Percentiles rank a stretch among this genome's conserved stretches.
phyloP scores from a whole-genome alignment of 805 yeast genomes.

The Ogataea kodamae region DNA sequence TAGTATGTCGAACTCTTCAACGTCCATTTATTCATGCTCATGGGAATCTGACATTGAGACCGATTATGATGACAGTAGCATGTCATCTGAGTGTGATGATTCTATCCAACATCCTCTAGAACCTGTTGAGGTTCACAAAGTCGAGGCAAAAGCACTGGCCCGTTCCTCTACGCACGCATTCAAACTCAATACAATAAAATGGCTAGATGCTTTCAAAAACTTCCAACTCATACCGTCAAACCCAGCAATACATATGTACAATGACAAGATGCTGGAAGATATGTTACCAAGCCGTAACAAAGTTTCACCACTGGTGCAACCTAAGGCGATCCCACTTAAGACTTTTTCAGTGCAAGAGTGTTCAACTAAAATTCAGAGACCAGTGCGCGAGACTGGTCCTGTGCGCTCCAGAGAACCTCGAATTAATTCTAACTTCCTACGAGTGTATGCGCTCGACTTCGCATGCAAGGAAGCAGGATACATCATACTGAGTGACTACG shows the following conservation, averaged over 20 bases:
- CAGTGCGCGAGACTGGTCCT: neutral
- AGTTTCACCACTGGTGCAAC: conserved; percentile 1
- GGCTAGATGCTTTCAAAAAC: conserved; percentile 12
- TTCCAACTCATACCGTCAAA: conserved; percentile 10
- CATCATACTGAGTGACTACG: conserved; percentile 33
- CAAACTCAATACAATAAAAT: conserved; percentile 8
- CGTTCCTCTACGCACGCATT: no score
- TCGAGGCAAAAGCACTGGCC: no score
- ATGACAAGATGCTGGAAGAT: conserved; percentile 19
- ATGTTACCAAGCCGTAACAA: conserved; percentile 12
- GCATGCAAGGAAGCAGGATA: conserved; percentile 36
- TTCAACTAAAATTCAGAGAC: conserved; percentile 1
- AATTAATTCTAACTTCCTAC: conserved; percentile 46
- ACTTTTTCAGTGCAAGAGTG: conserved; percentile 15
- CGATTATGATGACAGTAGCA: conserved; percentile 10
- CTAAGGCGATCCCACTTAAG: conserved; percentile 8
- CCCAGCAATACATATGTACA: conserved; percentile 14
- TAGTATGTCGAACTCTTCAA: conserved; percentile 8
- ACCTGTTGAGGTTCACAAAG: no score
- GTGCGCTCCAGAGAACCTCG: conserved; percentile 42
- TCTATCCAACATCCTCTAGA: conserved; percentile 14
- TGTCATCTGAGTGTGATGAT: conserved; percentile 6
- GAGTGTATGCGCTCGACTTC: conserved; percentile 48
- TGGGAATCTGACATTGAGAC: conserved; percentile 7
- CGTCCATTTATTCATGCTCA: conserved; percentile 8